These are phyloP conservation scores for Coriolopsis trogii DNA, from an alignment of 1,284 basidiomycete genomes.

Conservation along the genomic window DNA sequence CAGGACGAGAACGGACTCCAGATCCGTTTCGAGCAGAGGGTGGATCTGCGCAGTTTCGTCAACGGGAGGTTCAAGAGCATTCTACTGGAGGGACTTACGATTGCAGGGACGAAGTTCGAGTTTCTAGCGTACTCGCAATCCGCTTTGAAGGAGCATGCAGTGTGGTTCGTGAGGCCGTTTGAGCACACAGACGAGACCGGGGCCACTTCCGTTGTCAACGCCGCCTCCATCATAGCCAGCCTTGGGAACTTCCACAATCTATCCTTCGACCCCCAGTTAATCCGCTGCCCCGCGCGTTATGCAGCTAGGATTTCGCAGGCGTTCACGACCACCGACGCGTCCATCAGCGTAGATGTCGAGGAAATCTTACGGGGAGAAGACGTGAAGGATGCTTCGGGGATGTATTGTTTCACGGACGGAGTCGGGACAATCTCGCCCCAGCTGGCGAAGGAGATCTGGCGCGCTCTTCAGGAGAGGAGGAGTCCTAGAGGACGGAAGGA, in stretches of 20 bases:
- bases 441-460: slow-evolving; percentile 57
- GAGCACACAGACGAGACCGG: slow-evolving; percentile 26
- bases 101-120: slow-evolving; percentile 53
- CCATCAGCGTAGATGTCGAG: slow-evolving; percentile 52
- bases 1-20: slow-evolving; percentile 56
- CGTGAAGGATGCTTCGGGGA: slow-evolving; percentile 37
- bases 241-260: slow-evolving; percentile 57
- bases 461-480: slow-evolving; percentile 39
- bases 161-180: slow-evolving; percentile 64
- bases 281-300: slow-evolving; percentile 69
- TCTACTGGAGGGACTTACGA: slow-evolving; percentile 46
- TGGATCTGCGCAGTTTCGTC: slow-evolving; percentile 52
- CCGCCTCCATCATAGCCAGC: slow-evolving; percentile 49
- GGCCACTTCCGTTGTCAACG: slow-evolving; percentile 37
- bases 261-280: slow-evolving; percentile 46
- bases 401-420: slow-evolving; percentile 66
- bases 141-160: slow-evolving; percentile 53
- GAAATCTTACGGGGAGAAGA: slow-evolving; percentile 51
- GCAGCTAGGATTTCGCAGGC: slow-evolving; percentile 73
- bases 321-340: slow-evolving; percentile 71
- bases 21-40: slow-evolving; percentile 52
- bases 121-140: slow-evolving; percentile 64
- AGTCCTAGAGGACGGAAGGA: slow-evolving; percentile 40
- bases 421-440: slow-evolving; percentile 66
- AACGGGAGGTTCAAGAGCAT: slow-evolving; percentile 44